Evolutionary conservation across 2,329 filamentous ascomycete species (phyloP).

Genomic region (Curvularia eragrostidis): DNA sequence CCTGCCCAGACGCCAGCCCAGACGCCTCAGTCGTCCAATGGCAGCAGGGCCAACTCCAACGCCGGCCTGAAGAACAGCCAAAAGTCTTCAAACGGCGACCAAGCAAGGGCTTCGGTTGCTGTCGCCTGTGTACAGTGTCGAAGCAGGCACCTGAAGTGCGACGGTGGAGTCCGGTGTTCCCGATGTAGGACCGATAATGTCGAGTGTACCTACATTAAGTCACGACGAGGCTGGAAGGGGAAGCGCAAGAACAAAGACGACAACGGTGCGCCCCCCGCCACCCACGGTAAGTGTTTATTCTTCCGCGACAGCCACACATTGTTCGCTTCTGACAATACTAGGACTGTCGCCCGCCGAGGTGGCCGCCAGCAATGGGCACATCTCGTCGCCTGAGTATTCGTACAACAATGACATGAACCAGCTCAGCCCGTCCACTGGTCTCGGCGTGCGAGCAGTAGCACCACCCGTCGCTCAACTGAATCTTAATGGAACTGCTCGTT

Average conservation of each 20-base stretch:
- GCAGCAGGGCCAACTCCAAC: slow-evolving; percentile 26
- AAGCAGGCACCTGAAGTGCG: slow-evolving; percentile 61
- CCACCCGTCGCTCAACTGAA: slow-evolving; percentile 40
- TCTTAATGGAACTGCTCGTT: slow-evolving; percentile 41
- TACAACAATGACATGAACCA: slow-evolving; percentile 40
- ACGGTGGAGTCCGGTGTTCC: slow-evolving; percentile 58
- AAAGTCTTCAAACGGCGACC: slow-evolving; percentile 26
- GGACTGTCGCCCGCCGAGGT: slow-evolving; percentile 20
- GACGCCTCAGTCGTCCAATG: slow-evolving; percentile 38
- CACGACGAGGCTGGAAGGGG: slow-evolving; percentile 58
- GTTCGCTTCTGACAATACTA: slow-evolving; percentile 9
- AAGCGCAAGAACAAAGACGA: slow-evolving; percentile 50
- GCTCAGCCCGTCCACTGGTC: slow-evolving; percentile 31
- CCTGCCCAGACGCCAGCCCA: slow-evolving; percentile 41
- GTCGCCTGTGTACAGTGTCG: slow-evolving; percentile 61
- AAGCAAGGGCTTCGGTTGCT: slow-evolving; percentile 46
- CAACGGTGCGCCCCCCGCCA: slow-evolving; percentile 29
- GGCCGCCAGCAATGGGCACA: slow-evolving; percentile 28
- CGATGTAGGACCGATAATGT: slow-evolving; percentile 55
- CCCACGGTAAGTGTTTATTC: slow-evolving; percentile 30
- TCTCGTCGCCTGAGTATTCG: slow-evolving; percentile 42
- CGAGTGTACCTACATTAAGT: slow-evolving; percentile 60
- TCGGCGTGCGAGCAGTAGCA: slow-evolving; percentile 28
- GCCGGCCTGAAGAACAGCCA: slow-evolving; percentile 29
- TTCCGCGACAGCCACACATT: neutral